Evolutionary conservation across 2,329 filamentous ascomycete species (phyloP).

Genomic region (Stachybotrys chartarum): DNA sequence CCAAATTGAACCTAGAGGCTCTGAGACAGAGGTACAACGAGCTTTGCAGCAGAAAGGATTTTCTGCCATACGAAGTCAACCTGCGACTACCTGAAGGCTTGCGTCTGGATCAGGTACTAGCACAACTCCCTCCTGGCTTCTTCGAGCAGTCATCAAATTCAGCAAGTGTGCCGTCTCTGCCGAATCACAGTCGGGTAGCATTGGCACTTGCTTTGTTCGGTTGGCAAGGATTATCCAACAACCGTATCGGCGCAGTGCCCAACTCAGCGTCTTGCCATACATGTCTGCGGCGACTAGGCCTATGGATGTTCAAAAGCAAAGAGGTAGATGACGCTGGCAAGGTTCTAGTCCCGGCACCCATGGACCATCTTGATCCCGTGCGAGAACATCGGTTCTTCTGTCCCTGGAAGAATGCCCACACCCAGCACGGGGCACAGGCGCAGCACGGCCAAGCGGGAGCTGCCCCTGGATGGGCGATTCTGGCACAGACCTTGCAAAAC

Average conservation of each 20-base stretch:
- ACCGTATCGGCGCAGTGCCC: conserved; percentile 51
- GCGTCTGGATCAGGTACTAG: conserved; percentile 41
- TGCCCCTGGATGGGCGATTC: conserved; percentile 47
- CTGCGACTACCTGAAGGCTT: conserved; percentile 47
- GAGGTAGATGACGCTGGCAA: conserved; percentile 48
- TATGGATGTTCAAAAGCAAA: conserved; percentile 90
- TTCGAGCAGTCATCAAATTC: conserved; percentile 35
- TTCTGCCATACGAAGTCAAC: conserved; percentile 56
- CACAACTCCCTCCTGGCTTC: conserved; percentile 46
- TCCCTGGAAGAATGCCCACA: conserved; percentile 63
- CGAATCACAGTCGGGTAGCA: conserved; percentile 47
- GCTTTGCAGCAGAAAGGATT: conserved; percentile 43
- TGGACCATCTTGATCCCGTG: conserved; percentile 61
- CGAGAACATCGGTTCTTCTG: conserved; percentile 77
- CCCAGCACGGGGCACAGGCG: conserved; percentile 43
- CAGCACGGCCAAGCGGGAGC: conserved; percentile 25
- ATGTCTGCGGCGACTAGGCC: conserved; percentile 79
- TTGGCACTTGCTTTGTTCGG: conserved; percentile 65
- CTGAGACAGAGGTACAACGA: conserved; percentile 61
- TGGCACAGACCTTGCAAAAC: conserved; percentile 49
- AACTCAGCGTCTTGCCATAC: conserved; percentile 75
- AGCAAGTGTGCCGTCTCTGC: conserved; percentile 15
- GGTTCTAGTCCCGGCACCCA: conserved; percentile 51
- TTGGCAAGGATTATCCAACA: conserved; percentile 61
- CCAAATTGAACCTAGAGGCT: conserved; percentile 47